Base-by-base conservation (phyloP, 805 yeast species). In the Candida glaebosa region DNA sequence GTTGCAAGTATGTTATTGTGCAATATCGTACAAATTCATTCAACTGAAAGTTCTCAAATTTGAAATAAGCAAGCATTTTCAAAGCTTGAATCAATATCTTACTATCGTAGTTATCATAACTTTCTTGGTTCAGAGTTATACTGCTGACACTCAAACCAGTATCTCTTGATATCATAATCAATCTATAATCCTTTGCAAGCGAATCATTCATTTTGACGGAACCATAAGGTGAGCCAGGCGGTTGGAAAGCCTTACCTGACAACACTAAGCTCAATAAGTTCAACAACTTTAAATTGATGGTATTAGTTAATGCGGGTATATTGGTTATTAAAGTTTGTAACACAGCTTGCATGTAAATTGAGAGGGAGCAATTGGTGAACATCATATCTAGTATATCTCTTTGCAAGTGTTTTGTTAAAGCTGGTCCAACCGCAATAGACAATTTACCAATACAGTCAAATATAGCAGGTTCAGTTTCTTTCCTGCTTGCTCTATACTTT, bases 371-470 rank as follows among this genome's bases (percentile, higher is more conserved):
- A 37, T 82, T 76, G 26, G 67, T 63, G 51, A 91, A 73, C 65
- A 91, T 76, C 63, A 86, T 72, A 49, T 84, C 90, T 39, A 91
- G 65, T 17, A 91, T 74, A 53, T 87, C 95, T 46, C 83, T 76
- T 48, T 88, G 90, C 41, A 93, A 66, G 57, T 87, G 89, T 56
- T 91, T 93, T 0, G 96, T 87, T 42, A 91, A 69, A 0, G 96
- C 95, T 9, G 96, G 95, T 0, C 97, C 97, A 12, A 91, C 87
- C 0, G 98, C 91, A 18, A 76, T 75, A 0, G 96, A 90, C 28
- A 93, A 65, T 62, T 87, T 85, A 0, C 95, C 87, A 34, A 91
- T 74, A 58, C 98, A 93, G 51, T 85, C 87, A 54, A 90, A 91
- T 16, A 91, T 78, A 1, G 96, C 89, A 0, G 87, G 84, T 49